A percentile compares a stretch with the other conserved stretches of the same genome.
Conservation (phyloP, 805 yeast genomes). For the Wickerhamiella spandovensis region DNA sequence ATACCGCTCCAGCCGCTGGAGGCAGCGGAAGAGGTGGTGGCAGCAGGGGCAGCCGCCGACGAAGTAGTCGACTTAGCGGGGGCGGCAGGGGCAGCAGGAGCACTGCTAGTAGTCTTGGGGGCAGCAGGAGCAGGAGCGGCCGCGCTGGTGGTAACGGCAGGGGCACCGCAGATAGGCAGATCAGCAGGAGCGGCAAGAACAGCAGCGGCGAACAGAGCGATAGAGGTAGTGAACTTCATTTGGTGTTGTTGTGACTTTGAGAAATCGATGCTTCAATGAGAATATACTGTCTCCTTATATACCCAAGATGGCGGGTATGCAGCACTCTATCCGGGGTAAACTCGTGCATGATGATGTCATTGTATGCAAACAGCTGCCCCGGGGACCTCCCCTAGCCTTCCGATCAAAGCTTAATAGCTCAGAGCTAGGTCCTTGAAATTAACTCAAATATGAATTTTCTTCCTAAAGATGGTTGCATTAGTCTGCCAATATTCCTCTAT, state of each 20-base stretch:
- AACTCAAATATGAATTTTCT: not conserved
- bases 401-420: not conserved
- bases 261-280: not conserved
- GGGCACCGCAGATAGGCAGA: not conserved
- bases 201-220: not conserved
- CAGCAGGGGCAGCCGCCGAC: not conserved
- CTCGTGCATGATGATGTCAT: not conserved
- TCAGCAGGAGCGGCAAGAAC: not conserved
- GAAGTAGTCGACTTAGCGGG: not conserved
- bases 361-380: not conserved
- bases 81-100: not conserved
- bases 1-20: not conserved
- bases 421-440: not conserved
- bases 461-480: too few species aligned
- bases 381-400: not conserved
- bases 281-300: not conserved
- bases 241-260: not conserved
- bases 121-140: not conserved
- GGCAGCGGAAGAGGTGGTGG: not conserved
- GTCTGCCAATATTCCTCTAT: too few species aligned
- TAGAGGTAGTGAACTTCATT: conserved; percentile 1
- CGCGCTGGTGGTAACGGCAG: not conserved
- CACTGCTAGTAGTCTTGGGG: not conserved
- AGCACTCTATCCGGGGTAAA: not conserved
- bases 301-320: not conserved